Evolutionary conservation across 108 stramenopile genomes (phyloP), one percentile per base, ranked within the genome.

Genomic region (Skeletonema grethae): DNA sequence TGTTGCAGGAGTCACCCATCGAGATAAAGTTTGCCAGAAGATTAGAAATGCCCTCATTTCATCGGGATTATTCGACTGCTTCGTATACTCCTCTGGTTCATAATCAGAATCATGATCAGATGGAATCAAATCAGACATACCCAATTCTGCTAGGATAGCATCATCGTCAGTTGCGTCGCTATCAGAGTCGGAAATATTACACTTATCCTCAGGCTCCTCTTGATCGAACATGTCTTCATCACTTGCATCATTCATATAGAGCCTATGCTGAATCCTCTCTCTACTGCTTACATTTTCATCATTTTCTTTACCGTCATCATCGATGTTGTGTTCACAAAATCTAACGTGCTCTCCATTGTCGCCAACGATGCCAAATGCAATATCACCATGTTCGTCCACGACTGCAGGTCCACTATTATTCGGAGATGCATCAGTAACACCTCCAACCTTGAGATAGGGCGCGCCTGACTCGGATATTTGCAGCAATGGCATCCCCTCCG

Each of bases 31-130:
- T 29, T 80, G 72, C 79, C 79, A 80, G 9, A 80, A 10, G 30
- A 67, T 20, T 43, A 72, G 79, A 69, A 80, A 80, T 16, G 79
- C 50, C 16, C 77, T 69, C 12, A 66, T 25, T 32, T 69, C 61
- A 4, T 46, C 34, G 25, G 69, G 32, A 22, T 53, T 28, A 20
- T n/a, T 8, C 25, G 57, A 46, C 18, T 55, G 6, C n/a, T 35
- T 31, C 32, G 46, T 18, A 11, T 64, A 25, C 15, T 61, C 59
- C 35, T 65, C 57, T 32, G 36, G 1, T 12, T 76, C 57, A 20
- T 20, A 24, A 31, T 65, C 55, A 20, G 57, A 15, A 56, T 63
- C 72, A n/a, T 61, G 32, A 1, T 50, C 57, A 0, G 15, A n/a
- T 38, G 36, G 13, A 36, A 69, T 69, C 35, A 76, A 39, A 18